Base-by-base conservation (phyloP, 177 flowering plant genomes). In the Telopea speciosissima region DNA sequence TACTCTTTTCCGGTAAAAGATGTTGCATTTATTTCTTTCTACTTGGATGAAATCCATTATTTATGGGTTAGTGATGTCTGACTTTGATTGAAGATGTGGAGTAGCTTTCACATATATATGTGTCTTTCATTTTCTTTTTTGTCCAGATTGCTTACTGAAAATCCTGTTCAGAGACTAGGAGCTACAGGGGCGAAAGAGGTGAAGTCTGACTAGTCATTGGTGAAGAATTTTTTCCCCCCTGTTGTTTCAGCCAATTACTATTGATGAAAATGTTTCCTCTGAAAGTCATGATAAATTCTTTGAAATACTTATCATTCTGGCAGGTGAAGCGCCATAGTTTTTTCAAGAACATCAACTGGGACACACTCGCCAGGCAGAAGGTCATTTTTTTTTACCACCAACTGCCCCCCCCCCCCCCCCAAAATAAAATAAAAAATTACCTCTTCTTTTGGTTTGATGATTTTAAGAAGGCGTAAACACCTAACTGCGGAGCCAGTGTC, bases 171-270 rank as follows among this genome's bases (percentile, higher is more conserved):
- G 69, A 89, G 99, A 80, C 86, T 96, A 60, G 99, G 99, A 67
- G 85, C 96, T 69, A 96, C 99, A 0, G 99, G 99, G 42, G 84
- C 98, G 1, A 72, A 76, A 67, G 99, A 96, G 97, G 99, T 96
- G 79, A 77, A 54, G 8, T 62, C 19, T 69, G 40, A 36, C 40
- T 36, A 36, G 40, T 36, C 40, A 36, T 36, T 36, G 40, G 40
- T 36, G 40, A 36, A 36, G 40, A 36, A 36, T 8, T 36, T 8
- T 8, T 5, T 36, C 40, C 40, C 40, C 40, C 33, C 40, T 36
- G 3, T 5, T 36, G 40, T 36, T 19, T 21, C 31, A 28, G 31
- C 31, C 31, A 28, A 40, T 49, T 49, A 49, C 54, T 19, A 8
- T n/a, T 44, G 26, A 61, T 67, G 58, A n/a, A 24, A 17, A 36